A percentile compares a stretch with the other conserved stretches of the same genome.
Evolutionary conservation across 805 yeast genomes (phyloP).

Genomic region (Zygoascus ofunaensis): DNA sequence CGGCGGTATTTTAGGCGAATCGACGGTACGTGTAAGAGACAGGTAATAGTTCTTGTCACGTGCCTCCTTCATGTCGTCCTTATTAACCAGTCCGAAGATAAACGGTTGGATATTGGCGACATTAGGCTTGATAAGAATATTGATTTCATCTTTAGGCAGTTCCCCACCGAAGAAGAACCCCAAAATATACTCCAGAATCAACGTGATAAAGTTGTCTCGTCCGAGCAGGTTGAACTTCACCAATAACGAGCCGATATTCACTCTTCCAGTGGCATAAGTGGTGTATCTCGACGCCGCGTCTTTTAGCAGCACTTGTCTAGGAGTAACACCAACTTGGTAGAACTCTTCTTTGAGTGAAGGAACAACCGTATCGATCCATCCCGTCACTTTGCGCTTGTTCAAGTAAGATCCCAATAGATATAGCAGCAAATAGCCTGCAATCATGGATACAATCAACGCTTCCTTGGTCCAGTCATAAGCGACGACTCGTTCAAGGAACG

Average conservation of each 20-base stretch:
- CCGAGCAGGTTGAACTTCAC: slow-evolving; percentile 58
- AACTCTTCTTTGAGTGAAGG: slow-evolving; percentile 59
- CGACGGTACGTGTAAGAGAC: slow-evolving; percentile 71
- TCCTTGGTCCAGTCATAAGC: slow-evolving; percentile 75
- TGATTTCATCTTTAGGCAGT: slow-evolving; percentile 47
- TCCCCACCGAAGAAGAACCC: slow-evolving; percentile 38
- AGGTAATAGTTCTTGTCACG: slow-evolving; percentile 74
- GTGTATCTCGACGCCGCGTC: slow-evolving; percentile 55
- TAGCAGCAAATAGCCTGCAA: slow-evolving; percentile 39
- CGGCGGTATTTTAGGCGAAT: slow-evolving; percentile 62
- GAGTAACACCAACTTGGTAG: slow-evolving; percentile 54
- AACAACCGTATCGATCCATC: slow-evolving; percentile 41
- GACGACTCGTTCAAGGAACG: slow-evolving; percentile 48
- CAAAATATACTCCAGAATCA: slow-evolving; percentile 53
- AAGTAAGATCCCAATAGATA: slow-evolving; percentile 51
- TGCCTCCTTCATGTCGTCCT: slow-evolving; percentile 65
- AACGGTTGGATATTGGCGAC: slow-evolving; percentile 53
- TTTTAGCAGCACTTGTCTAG: slow-evolving; percentile 33
- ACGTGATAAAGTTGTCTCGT: slow-evolving; percentile 69
- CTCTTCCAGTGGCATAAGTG: slow-evolving; percentile 83
- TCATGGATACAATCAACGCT: slow-evolving; percentile 42
- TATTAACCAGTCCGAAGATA: slow-evolving; percentile 77
- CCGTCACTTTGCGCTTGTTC: slow-evolving; percentile 49
- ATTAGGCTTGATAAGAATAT: slow-evolving; percentile 51
- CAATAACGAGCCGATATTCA: slow-evolving; percentile 55